phyloP scores from a whole-genome alignment of 2,329 filamentous ascomycete species.

The Talaromyces sp. region DNA sequence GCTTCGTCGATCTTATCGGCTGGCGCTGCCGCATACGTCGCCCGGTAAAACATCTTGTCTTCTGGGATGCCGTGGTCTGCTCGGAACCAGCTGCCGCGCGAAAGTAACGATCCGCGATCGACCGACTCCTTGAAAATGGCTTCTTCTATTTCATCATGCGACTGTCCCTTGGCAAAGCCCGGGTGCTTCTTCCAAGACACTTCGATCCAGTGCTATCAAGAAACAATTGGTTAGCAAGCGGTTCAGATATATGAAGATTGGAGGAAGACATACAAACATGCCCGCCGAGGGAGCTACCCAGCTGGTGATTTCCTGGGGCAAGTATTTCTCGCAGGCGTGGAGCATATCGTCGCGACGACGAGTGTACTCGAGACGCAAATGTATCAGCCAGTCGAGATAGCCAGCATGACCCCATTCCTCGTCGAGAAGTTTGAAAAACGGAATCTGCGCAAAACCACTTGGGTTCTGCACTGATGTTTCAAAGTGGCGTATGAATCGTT shows the following conservation, averaged over 20 bases:
- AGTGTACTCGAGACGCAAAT: slow-evolving; percentile 77
- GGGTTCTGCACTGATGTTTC: slow-evolving; percentile 84
- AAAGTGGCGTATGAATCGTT: slow-evolving; percentile 74
- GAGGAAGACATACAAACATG: slow-evolving; percentile 76
- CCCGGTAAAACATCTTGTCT: slow-evolving; percentile 74
- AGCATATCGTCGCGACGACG: slow-evolving; percentile 70
- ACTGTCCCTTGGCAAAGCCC: slow-evolving; percentile 29
- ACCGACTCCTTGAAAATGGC: slow-evolving; percentile 77
- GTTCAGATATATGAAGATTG: background rate
- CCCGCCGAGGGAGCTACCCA: slow-evolving; percentile 77
- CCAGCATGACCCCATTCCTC: slow-evolving; percentile 91
- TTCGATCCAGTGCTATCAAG: slow-evolving; percentile 43
- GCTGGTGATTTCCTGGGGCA: slow-evolving; percentile 66
- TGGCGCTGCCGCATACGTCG: slow-evolving; percentile 80
- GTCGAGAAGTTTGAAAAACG: slow-evolving; percentile 84
- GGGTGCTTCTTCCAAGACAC: slow-evolving; percentile 45
- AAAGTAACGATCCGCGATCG: slow-evolving; percentile 71
- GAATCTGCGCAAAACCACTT: slow-evolving; percentile 74
- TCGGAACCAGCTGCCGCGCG: slow-evolving; percentile 85
- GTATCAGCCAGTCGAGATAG: slow-evolving; percentile 83
- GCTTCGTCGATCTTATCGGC: slow-evolving; percentile 65
- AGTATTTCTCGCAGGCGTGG: slow-evolving; percentile 67
- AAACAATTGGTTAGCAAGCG: background rate
- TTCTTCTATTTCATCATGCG: slow-evolving; percentile 62
- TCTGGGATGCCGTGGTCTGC: slow-evolving; percentile 60